Evolutionary conservation across 768 basidiomycete species (phyloP), one percentile per base, ranked within the genome.

Genomic region (Tulasnella sp.): DNA sequence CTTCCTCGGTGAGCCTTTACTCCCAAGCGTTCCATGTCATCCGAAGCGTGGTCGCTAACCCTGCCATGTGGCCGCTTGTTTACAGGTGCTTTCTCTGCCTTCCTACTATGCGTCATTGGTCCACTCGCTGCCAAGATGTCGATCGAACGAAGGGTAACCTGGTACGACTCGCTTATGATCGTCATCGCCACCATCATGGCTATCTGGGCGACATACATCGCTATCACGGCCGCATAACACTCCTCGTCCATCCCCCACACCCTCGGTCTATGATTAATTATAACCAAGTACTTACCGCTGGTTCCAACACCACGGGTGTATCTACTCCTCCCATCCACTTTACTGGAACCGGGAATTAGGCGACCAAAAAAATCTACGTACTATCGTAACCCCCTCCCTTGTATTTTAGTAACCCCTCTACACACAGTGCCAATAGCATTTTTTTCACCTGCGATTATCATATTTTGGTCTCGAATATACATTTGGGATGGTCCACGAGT

Each of bases 111-210:
- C 79, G 88, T 93, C 32, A 90, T 94, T 79, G 89, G 91, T 13
- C 96, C 95, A 5, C 86, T 96, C 51, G 85, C 88, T 35, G 92
- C 92, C 5, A 93, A 93, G 82, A 85, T 91, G 20, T 87, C 86
- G 72, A 84, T 94, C 77, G 85, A 87, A 32, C 85, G 88, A 5
- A 78, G 82, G 61, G 89, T 88, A 80, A 82, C 84, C 16, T 71
- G 85, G 61, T 84, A 89, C 70, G 94, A 96, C 81, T 88, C 84
- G 3, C 80, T 84, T 39, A 81, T 94, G 29, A 83, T 96, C 46
- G 82, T 84, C 0, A 73, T 88, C 15, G 90, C 89, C 9, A 82
- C 85, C 40, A 82, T 87, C 23, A 93, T 95, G 92, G 92, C 93
- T 5, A 81, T 88, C 11, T 93, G 92, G 90, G 95, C 93, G 0